Evolutionary conservation across 441 rosid genomes (phyloP).

Genomic region (Flueggea neowawraea): DNA sequence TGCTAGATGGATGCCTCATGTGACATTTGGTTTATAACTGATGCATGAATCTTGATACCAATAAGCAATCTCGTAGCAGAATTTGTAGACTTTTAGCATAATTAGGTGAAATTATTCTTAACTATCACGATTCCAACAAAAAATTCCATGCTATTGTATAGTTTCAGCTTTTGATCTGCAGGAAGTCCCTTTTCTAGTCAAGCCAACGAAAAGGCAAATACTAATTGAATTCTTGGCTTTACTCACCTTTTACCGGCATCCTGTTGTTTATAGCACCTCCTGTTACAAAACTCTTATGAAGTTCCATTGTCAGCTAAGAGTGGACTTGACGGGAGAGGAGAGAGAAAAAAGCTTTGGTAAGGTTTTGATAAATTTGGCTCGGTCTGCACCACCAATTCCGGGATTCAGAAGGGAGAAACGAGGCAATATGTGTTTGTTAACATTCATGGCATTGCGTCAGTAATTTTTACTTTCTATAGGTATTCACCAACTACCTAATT

Average conservation of each 20-base stretch:
- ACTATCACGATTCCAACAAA: no score
- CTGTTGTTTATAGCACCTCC: background rate
- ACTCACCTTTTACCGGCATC: background rate
- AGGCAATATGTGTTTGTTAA: constrained; percentile 27
- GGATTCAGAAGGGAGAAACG: constrained; percentile 65
- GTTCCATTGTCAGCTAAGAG: constrained; percentile 41
- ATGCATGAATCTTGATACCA: no score
- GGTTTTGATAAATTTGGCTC: constrained; percentile 45
- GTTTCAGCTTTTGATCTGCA: no score
- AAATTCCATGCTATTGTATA: no score
- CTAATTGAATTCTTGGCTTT: no score
- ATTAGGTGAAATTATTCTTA: no score
- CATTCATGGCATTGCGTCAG: background rate
- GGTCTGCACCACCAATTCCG: constrained; percentile 55
- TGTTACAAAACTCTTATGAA: constrained; percentile 2
- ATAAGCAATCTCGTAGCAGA: no score
- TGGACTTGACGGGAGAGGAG: constrained; percentile 48
- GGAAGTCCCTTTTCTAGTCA: no score
- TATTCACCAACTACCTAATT: background rate
- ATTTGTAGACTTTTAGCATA: no score
- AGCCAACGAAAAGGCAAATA: no score
- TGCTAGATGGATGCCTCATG: no score
- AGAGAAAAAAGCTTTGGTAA: constrained; percentile 42
- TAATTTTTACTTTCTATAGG: background rate
- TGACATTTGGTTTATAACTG: no score